Evolutionary conservation across 768 basidiomycete species (phyloP), one percentile per base, ranked within the genome.

Genomic region (Tylopilus sp.): DNA sequence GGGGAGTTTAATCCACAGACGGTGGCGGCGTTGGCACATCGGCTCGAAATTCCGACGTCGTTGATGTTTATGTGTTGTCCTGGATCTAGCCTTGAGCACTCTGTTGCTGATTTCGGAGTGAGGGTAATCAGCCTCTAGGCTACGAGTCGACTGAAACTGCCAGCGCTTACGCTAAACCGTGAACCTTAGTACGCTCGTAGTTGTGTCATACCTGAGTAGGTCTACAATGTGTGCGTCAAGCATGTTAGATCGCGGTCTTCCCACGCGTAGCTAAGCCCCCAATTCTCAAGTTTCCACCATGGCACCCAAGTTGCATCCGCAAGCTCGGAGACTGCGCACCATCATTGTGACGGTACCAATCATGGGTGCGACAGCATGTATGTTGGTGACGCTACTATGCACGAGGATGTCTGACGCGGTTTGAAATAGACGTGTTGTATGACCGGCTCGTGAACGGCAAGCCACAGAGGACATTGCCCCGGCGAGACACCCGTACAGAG

Each of bases 61-160:
- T 55, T 82, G 38, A 84, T 83, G 79, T 83, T 84, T 57, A 82
- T 83, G 75, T 72, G 71, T 31, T 83, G 82, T 60, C 83, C 82
- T 26, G 79, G 82, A 10, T 59, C 69, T 13, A 40, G 64, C 3
- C 79, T 79, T 54, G 51, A 59, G 3, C 67, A 76, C 55, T 47
- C 70, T 10, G 64, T 79, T 11, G 74, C 76, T 1, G 80, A 82
- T 28, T 72, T 82, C 31, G 77, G 79, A 43, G 77, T 78, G 9
- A 70, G 81, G 18, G 73, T 83, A 40, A 75, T 83, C 35, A 51
- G 57, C 9, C 51, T 65, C 11, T 63, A 56, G 39, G 35, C n/a
- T 36, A 35, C 33, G 33, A 35, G 17, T 17, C 11, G 13, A 35
- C 8, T 17, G n/a, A n/a, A n/a, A n/a, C n/a, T n/a, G n/a, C n/a